Percentiles rank a stretch among this genome's conserved stretches.
phyloP scores from a whole-genome alignment of 176 grass and related monocot species.

The Urochloa ruziziensis region DNA sequence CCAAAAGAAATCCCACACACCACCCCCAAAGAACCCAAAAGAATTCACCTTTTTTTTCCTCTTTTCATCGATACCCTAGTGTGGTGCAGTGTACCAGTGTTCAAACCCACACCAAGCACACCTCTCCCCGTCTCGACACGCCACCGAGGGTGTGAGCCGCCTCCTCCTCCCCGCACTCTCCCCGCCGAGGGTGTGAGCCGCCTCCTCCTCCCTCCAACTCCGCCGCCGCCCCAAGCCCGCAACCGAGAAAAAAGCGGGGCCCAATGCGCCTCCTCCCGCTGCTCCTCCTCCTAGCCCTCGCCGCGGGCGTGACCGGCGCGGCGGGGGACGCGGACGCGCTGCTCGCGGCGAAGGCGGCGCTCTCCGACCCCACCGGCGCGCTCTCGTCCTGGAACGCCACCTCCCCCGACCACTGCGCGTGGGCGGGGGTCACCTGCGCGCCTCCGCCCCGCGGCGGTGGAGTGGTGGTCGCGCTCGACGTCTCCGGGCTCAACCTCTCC shows the following conservation, averaged over 20 bases:
- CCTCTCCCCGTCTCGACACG: neutral
- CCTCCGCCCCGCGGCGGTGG: neutral
- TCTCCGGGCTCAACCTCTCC: slow-evolving; percentile 67
- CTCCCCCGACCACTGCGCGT: slow-evolving; percentile 36
- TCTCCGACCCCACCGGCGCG: slow-evolving; percentile 61
- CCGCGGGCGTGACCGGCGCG: slow-evolving; percentile 14
- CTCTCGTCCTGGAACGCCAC: slow-evolving; percentile 53
- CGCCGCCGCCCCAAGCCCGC: neutral
- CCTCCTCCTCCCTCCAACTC: neutral
- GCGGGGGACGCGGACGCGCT: slow-evolving; percentile 51
- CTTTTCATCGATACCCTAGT: neutral
- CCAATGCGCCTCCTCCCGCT: slow-evolving; percentile 34
- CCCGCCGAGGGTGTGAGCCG: slow-evolving; percentile 13
- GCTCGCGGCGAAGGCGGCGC: slow-evolving; percentile 57
- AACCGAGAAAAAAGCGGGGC: neutral
- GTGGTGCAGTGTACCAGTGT: neutral
- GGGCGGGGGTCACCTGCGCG: slow-evolving; percentile 63
- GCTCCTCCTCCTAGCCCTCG: neutral
- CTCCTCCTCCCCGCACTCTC: slow-evolving; percentile 35
- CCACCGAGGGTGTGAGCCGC: slow-evolving; percentile 16
- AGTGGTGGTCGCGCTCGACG: slow-evolving; percentile 48
- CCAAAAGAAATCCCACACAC: slow-evolving; percentile 26
- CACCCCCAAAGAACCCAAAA: slow-evolving; percentile 20
- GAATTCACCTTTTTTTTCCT: neutral
- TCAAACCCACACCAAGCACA: slow-evolving; percentile 9